Evolutionary conservation across 805 yeast genomes (phyloP), one percentile per base, ranked within the genome.

Genomic region (Candida palmyrensis): DNA sequence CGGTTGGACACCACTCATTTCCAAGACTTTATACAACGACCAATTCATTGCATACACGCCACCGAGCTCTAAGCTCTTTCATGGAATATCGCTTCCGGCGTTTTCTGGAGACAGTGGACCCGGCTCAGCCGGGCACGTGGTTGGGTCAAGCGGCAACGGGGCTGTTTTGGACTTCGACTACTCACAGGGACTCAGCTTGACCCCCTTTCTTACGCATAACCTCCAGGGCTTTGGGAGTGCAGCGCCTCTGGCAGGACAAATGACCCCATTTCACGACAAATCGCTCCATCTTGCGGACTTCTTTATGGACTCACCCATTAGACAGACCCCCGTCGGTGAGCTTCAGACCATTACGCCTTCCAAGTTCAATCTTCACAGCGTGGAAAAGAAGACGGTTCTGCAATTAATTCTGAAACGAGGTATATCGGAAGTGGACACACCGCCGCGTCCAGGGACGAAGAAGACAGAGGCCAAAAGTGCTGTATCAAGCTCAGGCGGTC

Each of bases 1-100:
- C 4, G 68, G 68, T 2, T 66, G 71, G 71, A 65, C 72, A 6
- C 72, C 72, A 14, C 42, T 63, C 16, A 59, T 65, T 5, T 51
- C 62, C 2, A 60, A 62, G 26, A 62, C 68, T 5, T 44, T 59
- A 35, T 53, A 41, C 37, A 59, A 53, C 34, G 70, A 64, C 26
- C 58, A 54, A 32, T 37, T 60, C 18, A 38, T 56, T 25, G 48
- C 59, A 12, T 52, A 52, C 39, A 59, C 55, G 33, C 49, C 66
- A 13, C 71, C 71, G 9, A 55, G 57, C 41, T 47, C 49, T 23
- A 55, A 48, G 35, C 49, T 39, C 39, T 15, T 40, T 19, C 16
- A 29, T 20, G 29, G 10, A 21, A n/a, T n/a, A n/a, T n/a, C n/a
- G n/a, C n/a, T n/a, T n/a, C n/a, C n/a, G n/a, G n/a, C n/a, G n/a